These are phyloP conservation scores for Haplosporangium gracile DNA, from an alignment of 192 early-diverging fungal species.

Conservation along the genomic window DNA sequence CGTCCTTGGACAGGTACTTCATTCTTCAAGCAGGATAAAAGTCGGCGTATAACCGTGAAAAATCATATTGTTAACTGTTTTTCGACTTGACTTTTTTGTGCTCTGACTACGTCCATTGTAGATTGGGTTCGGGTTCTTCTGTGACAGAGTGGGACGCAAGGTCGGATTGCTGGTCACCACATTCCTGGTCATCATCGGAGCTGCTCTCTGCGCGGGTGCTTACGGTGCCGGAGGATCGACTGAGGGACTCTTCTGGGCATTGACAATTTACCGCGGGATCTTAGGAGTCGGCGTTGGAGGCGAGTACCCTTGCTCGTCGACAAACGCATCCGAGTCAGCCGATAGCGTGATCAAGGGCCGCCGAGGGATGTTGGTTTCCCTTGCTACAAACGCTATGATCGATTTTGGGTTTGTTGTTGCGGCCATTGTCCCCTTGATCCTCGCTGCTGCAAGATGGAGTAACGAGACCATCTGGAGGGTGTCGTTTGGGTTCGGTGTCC, in stretches of 20 bases:
- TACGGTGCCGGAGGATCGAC: conserved; percentile 39
- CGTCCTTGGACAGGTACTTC: conserved; percentile 55
- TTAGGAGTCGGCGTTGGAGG: conserved; percentile 57
- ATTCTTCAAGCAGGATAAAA: not conserved
- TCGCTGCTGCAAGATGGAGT: conserved; percentile 56
- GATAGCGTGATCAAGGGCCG: conserved; percentile 49
- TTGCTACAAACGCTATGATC: conserved; percentile 51
- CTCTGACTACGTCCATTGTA: conserved; percentile 8
- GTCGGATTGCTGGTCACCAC: conserved; percentile 58
- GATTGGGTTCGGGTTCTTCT: conserved; percentile 59
- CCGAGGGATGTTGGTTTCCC: conserved; percentile 56
- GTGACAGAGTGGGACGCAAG: conserved; percentile 64
- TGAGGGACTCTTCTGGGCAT: conserved; percentile 56
- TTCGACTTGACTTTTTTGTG: not conserved
- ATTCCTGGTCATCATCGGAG: conserved; percentile 59
- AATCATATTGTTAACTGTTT: not conserved
- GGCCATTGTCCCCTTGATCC: conserved; percentile 54
- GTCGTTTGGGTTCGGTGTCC: conserved; percentile 60
- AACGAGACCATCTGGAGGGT: conserved; percentile 62
- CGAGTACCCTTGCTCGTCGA: conserved; percentile 62
- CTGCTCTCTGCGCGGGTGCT: conserved; percentile 54
- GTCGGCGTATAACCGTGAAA: not conserved
- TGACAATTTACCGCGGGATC: conserved; percentile 57
- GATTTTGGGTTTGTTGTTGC: conserved; percentile 56
- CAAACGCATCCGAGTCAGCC: conserved; percentile 60